Evolutionary conservation across 768 basidiomycete genomes (phyloP), one percentile per base, ranked within the genome.

Genomic region (Fomitopsis serialis): DNA sequence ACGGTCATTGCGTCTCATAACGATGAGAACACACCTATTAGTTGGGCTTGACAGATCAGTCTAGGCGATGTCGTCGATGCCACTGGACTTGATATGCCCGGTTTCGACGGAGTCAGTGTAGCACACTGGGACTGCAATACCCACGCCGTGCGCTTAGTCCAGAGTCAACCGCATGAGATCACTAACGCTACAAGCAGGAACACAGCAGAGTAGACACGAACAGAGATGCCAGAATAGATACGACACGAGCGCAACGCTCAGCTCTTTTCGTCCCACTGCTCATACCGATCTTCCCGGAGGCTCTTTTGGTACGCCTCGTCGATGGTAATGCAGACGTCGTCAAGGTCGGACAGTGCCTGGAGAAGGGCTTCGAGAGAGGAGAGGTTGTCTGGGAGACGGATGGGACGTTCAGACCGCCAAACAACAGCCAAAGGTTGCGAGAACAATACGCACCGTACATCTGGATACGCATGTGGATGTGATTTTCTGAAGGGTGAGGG

Each of bases 381-480:
- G n/a, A 89, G 74, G 35, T 84, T 79, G 65, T 98, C 96, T 97
- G 63, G 21, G 37, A 2, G 11, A 24, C 15, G 32, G 29, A 27
- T 32, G 29, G 29, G 5, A 32, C 11, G 7, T 40, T 40, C 37
- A 4, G 37, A 7, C 8, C 5, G 29, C 29, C 29, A 5, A 32
- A 32, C 29, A 5, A 40, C 7, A 6, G 29, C 29, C 42, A 11
- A 22, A 27, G 8, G n/a, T 17, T n/a, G n/a, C 45, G 50, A 23
- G 54, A 50, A 54, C 19, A 24, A 35, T 53, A 76, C 93, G 57
- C 63, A 98, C 94, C 94, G 61, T 98, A 97, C 96, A 98, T 98
- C 80, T 98, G 96, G 55, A 98, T 92, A n/a, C 97, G 89, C 24
- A 98, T 74, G 63, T 98, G 91, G 63, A 99, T 97, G 61, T 89